phyloP scores from a whole-genome alignment of 176 grass and related monocot genomes.

The Oryza glumipatula region DNA sequence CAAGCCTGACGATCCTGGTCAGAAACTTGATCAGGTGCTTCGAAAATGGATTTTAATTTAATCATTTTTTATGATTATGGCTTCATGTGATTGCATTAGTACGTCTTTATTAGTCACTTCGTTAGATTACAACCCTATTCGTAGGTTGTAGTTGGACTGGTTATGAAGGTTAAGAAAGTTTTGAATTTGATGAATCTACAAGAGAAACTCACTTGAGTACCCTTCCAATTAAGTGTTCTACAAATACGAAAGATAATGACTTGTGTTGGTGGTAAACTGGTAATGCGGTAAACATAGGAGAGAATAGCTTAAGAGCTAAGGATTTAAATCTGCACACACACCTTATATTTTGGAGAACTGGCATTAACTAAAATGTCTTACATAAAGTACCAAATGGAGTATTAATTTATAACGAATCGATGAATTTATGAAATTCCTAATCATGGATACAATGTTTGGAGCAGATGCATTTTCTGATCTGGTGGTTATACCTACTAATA shows the following conservation, averaged over 20 bases:
- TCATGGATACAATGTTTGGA: constrained; percentile 16
- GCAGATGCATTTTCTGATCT: neutral
- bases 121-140: neutral
- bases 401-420: neutral
- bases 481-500: neutral
- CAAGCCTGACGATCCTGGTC: constrained; percentile 69
- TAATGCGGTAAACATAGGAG: neutral
- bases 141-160: neutral
- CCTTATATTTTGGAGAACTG: neutral
- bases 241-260: neutral
- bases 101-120: neutral
- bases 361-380: neutral
- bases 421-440: constrained; percentile 21
- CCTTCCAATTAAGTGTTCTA: neutral
- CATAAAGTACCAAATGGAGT: neutral
- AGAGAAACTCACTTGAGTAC: neutral
- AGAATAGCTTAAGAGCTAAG: neutral
- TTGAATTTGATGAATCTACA: neutral
- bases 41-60: constrained; percentile 32
- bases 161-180: neutral
- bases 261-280: neutral
- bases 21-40: constrained; percentile 86
- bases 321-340: neutral
- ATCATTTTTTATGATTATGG: neutral
- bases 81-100: constrained; percentile 21